Evolutionary conservation across 2,329 filamentous ascomycete species (phyloP).

Genomic region (Sporothrix brasiliensis): DNA sequence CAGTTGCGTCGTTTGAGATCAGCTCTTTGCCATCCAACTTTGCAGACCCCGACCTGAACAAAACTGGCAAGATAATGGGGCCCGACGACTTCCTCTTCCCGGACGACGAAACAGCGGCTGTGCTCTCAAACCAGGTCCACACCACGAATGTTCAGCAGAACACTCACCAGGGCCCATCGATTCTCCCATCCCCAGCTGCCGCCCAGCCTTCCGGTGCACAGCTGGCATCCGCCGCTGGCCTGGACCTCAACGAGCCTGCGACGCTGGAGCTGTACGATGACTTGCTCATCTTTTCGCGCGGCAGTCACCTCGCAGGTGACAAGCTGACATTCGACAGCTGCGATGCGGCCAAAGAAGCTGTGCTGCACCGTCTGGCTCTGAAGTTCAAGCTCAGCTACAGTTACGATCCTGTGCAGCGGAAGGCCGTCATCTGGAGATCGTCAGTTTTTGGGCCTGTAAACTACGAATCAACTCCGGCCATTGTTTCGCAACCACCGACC

Average conservation of each 20-base stretch:
- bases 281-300: conserved; percentile 38
- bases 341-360: conserved; percentile 38
- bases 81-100: conserved; percentile 36
- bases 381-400: conserved; percentile 40
- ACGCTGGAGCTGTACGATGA: conserved; percentile 39
- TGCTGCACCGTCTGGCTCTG: conserved; percentile 40
- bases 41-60: background rate
- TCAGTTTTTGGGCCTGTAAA: conserved; percentile 2
- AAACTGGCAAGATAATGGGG: background rate
- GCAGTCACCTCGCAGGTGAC: conserved; percentile 36
- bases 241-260: conserved; percentile 35
- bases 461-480: background rate
- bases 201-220: background rate
- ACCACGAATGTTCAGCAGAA: background rate
- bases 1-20: conserved; percentile 4
- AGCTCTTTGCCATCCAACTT: conserved; percentile 18
- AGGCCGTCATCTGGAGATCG: conserved; percentile 38
- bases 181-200: background rate
- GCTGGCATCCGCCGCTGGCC: background rate
- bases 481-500: background rate
- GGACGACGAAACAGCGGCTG: conserved; percentile 34
- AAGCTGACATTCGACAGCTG: conserved; percentile 40
- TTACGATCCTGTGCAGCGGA: conserved; percentile 38
- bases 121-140: conserved; percentile 21
- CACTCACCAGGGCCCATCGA: background rate